A percentile compares a stretch with the other conserved stretches of the same genome.
Evolutionary conservation across 805 yeast genomes (phyloP).

Genomic region (Yarrowia sp.): DNA sequence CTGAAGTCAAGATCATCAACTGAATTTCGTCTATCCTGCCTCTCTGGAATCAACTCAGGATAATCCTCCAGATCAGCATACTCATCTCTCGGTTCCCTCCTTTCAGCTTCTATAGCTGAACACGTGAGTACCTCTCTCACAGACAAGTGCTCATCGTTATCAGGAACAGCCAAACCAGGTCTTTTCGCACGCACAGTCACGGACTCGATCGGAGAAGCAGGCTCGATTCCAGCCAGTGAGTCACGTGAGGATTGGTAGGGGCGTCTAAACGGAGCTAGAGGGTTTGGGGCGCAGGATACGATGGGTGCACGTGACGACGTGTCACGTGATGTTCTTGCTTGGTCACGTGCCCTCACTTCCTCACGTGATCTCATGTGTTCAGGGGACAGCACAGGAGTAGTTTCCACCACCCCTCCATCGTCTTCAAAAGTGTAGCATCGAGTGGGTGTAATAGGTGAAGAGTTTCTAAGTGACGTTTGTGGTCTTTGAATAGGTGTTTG

Average conservation of each 20-base stretch:
- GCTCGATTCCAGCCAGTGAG: not conserved
- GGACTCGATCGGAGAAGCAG: not conserved
- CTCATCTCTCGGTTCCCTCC: not conserved
- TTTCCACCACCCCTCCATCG: conserved; percentile 1
- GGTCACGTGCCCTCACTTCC: not conserved
- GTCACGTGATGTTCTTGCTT: not conserved
- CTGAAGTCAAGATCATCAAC: not conserved
- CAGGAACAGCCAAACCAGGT: not conserved
- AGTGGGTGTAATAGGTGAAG: not conserved
- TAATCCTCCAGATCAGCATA: not conserved
- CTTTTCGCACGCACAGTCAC: conserved; percentile 3
- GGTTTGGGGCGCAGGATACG: conserved; percentile 17
- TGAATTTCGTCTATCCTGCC: too few relatives aligned
- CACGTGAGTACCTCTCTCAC: not conserved
- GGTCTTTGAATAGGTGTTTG: too few relatives aligned
- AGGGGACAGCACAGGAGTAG: not conserved
- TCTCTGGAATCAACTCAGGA: not conserved
- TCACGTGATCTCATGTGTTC: too few relatives aligned
- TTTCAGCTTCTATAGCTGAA: not conserved
- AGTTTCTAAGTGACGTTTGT: not conserved
- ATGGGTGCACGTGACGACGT: not conserved
- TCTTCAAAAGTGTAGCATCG: conserved; percentile 5
- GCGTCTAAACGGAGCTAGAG: conserved; percentile 9
- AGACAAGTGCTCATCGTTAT: not conserved
- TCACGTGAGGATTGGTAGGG: not conserved